phyloP scores from a whole-genome alignment of 2,329 filamentous ascomycete species.

The Chaetothyriales sp. region DNA sequence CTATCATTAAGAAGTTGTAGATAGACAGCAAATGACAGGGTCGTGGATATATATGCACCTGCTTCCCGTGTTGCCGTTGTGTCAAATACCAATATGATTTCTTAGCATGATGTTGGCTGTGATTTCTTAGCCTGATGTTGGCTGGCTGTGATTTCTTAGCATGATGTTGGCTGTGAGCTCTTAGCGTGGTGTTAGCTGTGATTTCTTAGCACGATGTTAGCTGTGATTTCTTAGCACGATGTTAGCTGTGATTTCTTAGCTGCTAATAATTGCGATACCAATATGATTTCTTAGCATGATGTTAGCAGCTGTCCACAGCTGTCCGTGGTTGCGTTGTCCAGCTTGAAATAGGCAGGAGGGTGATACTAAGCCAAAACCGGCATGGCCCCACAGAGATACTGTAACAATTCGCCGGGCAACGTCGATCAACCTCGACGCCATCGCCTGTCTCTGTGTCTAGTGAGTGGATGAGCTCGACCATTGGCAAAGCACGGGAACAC shows the following conservation, averaged over 20 bases:
- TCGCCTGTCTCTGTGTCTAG: background rate
- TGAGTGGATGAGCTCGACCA: background rate
- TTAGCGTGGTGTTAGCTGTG: too few relatives aligned
- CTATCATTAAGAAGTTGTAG: slow-evolving; percentile 61
- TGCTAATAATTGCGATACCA: too few relatives aligned
- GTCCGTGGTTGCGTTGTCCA: too few relatives aligned
- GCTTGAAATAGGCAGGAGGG: too few relatives aligned
- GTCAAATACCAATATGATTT: background rate
- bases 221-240: background rate
- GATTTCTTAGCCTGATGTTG: background rate
- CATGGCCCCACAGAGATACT: background rate
- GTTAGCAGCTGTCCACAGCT: too few relatives aligned
- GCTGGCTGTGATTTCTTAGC: background rate
- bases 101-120: background rate
- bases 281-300: background rate
- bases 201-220: background rate
- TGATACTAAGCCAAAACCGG: background rate
- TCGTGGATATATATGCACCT: background rate
- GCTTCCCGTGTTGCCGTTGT: background rate
- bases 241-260: too few relatives aligned
- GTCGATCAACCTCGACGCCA: background rate
- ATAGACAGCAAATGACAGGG: background rate
- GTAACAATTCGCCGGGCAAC: too few relatives aligned
- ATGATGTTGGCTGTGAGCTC: background rate
- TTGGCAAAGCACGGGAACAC: background rate